These are phyloP conservation scores for Panicum virgatum DNA, from an alignment of 202 grass and related monocot species.

Conservation along the genomic window DNA sequence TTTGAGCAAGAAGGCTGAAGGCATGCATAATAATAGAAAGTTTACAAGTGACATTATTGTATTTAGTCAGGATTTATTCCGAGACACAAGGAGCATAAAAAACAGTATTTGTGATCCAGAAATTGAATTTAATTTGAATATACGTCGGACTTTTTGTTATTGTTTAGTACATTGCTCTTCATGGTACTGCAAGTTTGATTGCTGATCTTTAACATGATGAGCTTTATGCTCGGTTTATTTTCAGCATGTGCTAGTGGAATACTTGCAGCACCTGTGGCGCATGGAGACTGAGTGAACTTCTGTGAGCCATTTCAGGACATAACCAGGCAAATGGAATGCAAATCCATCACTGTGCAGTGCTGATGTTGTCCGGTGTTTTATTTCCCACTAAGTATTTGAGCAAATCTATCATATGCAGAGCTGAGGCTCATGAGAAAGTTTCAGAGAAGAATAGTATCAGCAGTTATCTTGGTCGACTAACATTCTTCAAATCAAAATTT, in stretches of 20 bases:
- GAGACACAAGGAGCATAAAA: too few species aligned
- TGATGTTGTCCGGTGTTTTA: not conserved
- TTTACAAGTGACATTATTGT: too few species aligned
- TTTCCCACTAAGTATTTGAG: not conserved
- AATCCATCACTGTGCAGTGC: not conserved
- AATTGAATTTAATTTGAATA: too few species aligned
- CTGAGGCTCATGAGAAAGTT: not conserved
- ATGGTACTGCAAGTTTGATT: too few species aligned
- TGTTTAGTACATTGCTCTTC: too few species aligned
- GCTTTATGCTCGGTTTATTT: not conserved
- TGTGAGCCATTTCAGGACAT: not conserved
- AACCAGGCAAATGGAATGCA: too few species aligned
- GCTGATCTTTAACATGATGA: not conserved
- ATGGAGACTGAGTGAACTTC: not conserved
- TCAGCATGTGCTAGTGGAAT: not conserved
- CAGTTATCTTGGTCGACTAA: not conserved
- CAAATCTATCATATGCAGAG: not conserved
- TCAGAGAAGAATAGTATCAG: not conserved
- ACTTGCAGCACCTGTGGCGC: not conserved
- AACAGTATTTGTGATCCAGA: too few species aligned
- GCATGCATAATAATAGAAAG: too few species aligned
- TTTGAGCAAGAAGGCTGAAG: too few species aligned
- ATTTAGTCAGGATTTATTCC: too few species aligned
- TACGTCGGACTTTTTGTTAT: too few species aligned
- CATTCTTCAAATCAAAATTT: not conserved